phyloP scores from a whole-genome alignment of 202 grass and related monocot species.

The Setaria viridis region DNA sequence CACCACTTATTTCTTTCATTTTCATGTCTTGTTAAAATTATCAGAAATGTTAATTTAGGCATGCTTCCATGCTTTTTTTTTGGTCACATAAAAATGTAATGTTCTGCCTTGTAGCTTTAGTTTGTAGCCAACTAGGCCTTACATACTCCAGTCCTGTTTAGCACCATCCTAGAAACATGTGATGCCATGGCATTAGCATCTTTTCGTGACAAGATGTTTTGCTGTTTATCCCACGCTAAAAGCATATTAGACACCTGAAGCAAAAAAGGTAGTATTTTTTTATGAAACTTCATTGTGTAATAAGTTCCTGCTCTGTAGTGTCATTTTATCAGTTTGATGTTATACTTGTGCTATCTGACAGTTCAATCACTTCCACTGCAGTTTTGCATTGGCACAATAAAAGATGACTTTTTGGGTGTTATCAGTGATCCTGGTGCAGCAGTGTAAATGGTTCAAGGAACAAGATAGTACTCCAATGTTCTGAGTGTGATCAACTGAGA shows the following conservation, averaged over 20 bases:
- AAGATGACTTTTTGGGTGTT: slow-evolving; percentile 94
- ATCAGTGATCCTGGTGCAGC: slow-evolving; percentile 86
- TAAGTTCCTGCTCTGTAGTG: not conserved
- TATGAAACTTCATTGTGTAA: too few relatives aligned
- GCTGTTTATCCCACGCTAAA: not conserved
- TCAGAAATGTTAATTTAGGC: too few relatives aligned
- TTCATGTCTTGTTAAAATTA: not conserved
- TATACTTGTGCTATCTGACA: slow-evolving; percentile 27
- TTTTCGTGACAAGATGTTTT: slow-evolving; percentile 13
- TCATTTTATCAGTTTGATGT: not conserved
- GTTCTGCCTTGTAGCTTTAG: not conserved
- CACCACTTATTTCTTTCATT: not conserved
- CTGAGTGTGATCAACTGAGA: not conserved
- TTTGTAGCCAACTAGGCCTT: not conserved
- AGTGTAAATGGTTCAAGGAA: slow-evolving; percentile 45
- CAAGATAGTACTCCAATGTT: slow-evolving; percentile 15
- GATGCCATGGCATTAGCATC: not conserved
- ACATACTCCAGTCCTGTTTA: not conserved
- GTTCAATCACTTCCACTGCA: slow-evolving; percentile 43
- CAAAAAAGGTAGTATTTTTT: too few relatives aligned
- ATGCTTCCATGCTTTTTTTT: too few relatives aligned
- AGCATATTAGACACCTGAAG: not conserved
- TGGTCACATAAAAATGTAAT: not conserved
- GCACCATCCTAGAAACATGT: not conserved
- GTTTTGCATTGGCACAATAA: slow-evolving; percentile 99